These are phyloP conservation scores for Melaleuca alternifolia DNA, from an alignment of 345 rosid species.

Conservation along the genomic window DNA sequence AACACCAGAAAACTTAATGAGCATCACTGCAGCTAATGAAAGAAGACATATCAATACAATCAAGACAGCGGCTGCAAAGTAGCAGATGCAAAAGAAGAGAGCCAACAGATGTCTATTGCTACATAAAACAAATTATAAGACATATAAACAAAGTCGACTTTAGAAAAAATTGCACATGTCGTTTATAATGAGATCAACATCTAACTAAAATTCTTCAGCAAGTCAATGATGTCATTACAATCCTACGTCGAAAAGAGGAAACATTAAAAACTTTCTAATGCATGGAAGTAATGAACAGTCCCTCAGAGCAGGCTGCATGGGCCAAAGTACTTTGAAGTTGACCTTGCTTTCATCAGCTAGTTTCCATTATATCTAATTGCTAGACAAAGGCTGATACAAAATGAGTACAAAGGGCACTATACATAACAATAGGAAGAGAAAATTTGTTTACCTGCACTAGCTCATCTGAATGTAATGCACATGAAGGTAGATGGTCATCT, in stretches of 20 bases:
- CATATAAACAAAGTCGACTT: background rate
- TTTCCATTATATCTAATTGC: background rate
- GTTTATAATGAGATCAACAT: background rate
- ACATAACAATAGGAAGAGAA: background rate
- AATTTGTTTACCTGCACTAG: slow-evolving; percentile 66
- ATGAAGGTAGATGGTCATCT: slow-evolving; percentile 77
- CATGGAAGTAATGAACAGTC: background rate
- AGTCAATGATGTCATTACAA: background rate
- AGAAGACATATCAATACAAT: background rate
- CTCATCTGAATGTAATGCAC: slow-evolving; percentile 81
- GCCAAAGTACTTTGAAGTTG: background rate
- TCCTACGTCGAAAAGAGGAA: background rate
- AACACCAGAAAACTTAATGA: background rate
- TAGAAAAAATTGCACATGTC: background rate
- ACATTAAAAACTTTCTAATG: background rate
- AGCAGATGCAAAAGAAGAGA: background rate
- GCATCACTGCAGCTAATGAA: background rate
- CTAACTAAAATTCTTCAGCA: background rate
- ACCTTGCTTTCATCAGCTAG: background rate
- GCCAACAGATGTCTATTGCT: background rate
- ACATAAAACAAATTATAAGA: background rate
- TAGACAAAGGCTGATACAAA: background rate
- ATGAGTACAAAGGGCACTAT: background rate
- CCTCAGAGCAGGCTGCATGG: background rate
- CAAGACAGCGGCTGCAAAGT: background rate